Conservation (phyloP, 176 grass and related monocot species). For the Canna indica region DNA sequence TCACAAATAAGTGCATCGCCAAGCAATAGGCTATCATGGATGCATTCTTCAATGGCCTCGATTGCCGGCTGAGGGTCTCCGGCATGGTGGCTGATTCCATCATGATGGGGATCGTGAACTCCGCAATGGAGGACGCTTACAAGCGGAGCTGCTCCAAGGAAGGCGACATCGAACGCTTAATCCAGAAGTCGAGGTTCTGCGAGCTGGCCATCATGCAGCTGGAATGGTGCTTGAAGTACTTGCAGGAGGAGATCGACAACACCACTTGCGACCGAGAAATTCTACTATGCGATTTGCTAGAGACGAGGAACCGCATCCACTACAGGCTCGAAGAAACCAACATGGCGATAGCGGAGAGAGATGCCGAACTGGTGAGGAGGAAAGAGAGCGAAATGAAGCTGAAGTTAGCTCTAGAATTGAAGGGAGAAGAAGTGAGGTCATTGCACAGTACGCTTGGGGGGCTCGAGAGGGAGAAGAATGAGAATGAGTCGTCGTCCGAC, state of each 20-base stretch:
- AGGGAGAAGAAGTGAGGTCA: slow-evolving; percentile 26
- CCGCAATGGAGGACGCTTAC: slow-evolving; percentile 52
- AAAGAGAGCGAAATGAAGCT: slow-evolving; percentile 26
- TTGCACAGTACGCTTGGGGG: not conserved
- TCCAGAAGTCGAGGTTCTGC: slow-evolving; percentile 50
- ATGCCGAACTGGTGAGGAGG: slow-evolving; percentile 33
- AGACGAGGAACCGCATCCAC: slow-evolving; percentile 39
- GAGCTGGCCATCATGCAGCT: slow-evolving; percentile 56
- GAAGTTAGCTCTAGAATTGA: slow-evolving; percentile 26
- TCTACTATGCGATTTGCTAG: slow-evolving; percentile 31
- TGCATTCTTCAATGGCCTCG: slow-evolving; percentile 39
- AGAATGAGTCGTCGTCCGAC: too few species aligned
- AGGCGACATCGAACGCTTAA: slow-evolving; percentile 43
- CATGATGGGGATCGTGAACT: slow-evolving; percentile 60
- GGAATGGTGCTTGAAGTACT: slow-evolving; percentile 49
- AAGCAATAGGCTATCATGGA: slow-evolving; percentile 25
- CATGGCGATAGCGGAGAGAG: slow-evolving; percentile 41
- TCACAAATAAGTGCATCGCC: not conserved
- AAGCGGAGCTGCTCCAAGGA: slow-evolving; percentile 50
- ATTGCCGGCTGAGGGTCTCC: slow-evolving; percentile 28
- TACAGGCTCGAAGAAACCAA: slow-evolving; percentile 38
- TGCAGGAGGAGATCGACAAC: slow-evolving; percentile 33
- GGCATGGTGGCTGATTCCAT: slow-evolving; percentile 51
- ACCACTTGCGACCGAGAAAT: slow-evolving; percentile 25
- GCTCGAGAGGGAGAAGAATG: not conserved